These are phyloP conservation scores for Blastobotrys ciferrii DNA, from an alignment of 1,139 yeast species.

Conservation along the genomic window DNA sequence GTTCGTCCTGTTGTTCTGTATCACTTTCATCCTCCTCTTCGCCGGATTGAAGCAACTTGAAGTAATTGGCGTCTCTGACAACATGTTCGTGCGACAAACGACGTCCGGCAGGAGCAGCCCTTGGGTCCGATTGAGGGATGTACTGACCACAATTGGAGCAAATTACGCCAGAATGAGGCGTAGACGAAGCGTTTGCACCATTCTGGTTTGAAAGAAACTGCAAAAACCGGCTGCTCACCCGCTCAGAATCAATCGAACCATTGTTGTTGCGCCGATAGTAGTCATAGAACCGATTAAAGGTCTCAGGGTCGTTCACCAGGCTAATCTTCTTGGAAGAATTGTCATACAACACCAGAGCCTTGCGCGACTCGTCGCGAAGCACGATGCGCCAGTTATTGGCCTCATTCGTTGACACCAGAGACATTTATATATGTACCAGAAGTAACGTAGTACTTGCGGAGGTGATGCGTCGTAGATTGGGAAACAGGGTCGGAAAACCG, in stretches of 20 bases:
- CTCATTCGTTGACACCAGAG: not conserved
- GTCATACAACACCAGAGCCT: slow-evolving; percentile 37
- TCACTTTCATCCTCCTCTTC: slow-evolving; percentile 6
- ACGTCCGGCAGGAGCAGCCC: slow-evolving; percentile 4
- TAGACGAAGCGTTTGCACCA: not conserved
- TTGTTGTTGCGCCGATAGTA: not conserved
- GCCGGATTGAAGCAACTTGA: slow-evolving; percentile 28
- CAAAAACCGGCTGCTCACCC: not conserved
- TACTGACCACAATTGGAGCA: slow-evolving; percentile 33
- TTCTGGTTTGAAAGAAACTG: not conserved
- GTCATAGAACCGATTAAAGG: not conserved
- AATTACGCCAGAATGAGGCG: slow-evolving; percentile 5
- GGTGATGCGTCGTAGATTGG: not conserved
- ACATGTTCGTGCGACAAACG: not conserved
- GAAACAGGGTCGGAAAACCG: not conserved
- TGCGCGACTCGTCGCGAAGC: slow-evolving; percentile 31
- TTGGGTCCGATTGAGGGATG: slow-evolving; percentile 15
- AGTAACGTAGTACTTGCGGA: not conserved
- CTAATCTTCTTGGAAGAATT: slow-evolving; percentile 31
- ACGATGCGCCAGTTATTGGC: slow-evolving; percentile 13
- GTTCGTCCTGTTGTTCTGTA: slow-evolving; percentile 6
- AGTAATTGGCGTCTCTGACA: slow-evolving; percentile 31
- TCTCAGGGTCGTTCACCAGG: slow-evolving; percentile 30
- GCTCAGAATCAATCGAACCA: not conserved
- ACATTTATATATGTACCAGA: slow-evolving; percentile 3